Conservation (phyloP, 1,139 yeast species). For the Blastobotrys illinoisensis region DNA sequence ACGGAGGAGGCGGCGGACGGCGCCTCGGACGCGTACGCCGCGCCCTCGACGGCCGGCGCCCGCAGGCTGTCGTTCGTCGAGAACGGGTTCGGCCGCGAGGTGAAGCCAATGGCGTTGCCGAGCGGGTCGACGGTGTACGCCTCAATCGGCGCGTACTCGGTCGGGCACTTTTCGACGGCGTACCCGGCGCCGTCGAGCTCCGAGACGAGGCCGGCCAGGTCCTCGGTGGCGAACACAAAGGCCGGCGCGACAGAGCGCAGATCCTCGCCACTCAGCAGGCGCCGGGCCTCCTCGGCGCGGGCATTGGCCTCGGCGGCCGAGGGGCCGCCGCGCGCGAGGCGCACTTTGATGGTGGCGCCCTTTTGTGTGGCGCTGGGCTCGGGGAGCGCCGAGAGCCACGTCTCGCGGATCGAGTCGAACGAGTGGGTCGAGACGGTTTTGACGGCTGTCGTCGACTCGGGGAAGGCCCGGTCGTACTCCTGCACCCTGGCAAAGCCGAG, state of each 20-base stretch:
- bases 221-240: constrained; percentile 30
- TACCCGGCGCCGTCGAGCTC: constrained; percentile 10
- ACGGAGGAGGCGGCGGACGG: constrained; percentile 3
- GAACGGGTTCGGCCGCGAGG: constrained; percentile 35
- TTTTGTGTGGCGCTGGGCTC: constrained; percentile 15
- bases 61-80: constrained; percentile 18
- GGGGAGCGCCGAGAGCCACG: constrained; percentile 27
- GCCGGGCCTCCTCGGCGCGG: constrained; percentile 14
- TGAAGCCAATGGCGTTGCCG: constrained; percentile 56
- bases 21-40: neutral
- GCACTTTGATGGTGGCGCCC: constrained; percentile 31
- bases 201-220: constrained; percentile 20
- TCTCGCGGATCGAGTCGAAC: constrained; percentile 22
- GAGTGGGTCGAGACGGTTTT: constrained; percentile 28
- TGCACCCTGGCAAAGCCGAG: constrained; percentile 54
- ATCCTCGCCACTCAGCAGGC: constrained; percentile 25
- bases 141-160: constrained; percentile 34
- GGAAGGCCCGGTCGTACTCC: constrained; percentile 34
- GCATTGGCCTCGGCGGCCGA: constrained; percentile 17
- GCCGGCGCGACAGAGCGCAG: constrained; percentile 36
- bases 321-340: constrained; percentile 25
- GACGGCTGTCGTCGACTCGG: constrained; percentile 21
- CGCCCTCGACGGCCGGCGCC: neutral
- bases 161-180: constrained; percentile 32
- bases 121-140: constrained; percentile 56